Base-by-base conservation (phyloP, 768 basidiomycete species). In the Xerocomellus amylosporus region DNA sequence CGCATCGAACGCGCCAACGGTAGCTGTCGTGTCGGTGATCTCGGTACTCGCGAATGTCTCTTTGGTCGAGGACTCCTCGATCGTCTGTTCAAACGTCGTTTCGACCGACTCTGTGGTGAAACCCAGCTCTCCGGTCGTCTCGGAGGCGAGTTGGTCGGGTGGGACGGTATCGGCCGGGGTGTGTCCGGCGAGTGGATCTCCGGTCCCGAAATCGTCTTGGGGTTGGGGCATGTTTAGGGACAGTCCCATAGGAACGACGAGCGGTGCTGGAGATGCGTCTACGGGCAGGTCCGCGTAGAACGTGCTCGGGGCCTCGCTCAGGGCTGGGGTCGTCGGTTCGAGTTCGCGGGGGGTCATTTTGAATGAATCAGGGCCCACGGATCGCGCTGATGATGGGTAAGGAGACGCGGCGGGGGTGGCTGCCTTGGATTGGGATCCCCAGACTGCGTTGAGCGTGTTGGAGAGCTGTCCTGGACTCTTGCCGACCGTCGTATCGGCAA, bases 391-490 rank as follows among this genome's bases (percentile, higher is more conserved):
- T 20, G 61, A 31, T 26, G 65, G 63, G 47, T 55, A 56, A 24
- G 72, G 61, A n/a, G 73, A 64, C 30, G 64, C 55, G 59, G 67
- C 49, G 47, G 72, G 64, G 39, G 70, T 64, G 58, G 55, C 49
- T 24, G 60, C 56, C 55, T 64, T 65, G 56, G 63, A 64, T 41
- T 66, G 63, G 5, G 71, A 59, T 28, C 82, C 83, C 80, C 83
- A 83, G 6, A 81, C 71, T 0, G 80, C 74, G 20, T 64, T 74
- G 41, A 82, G 74, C 5, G 76, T 61, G 2, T 82, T 72, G 1
- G 63, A 75, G 20, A 82, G 72, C 49, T 67, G 72, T 12, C 70
- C 68, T 13, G 74, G 64, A 34, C 71, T 71, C 44, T 73, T 73
- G 28, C 74, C 72, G 22, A 73, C 73, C 19, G 71, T 64, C 15